phyloP scores from a whole-genome alignment of 805 yeast species.

The Wickerhamiella nectarea region DNA sequence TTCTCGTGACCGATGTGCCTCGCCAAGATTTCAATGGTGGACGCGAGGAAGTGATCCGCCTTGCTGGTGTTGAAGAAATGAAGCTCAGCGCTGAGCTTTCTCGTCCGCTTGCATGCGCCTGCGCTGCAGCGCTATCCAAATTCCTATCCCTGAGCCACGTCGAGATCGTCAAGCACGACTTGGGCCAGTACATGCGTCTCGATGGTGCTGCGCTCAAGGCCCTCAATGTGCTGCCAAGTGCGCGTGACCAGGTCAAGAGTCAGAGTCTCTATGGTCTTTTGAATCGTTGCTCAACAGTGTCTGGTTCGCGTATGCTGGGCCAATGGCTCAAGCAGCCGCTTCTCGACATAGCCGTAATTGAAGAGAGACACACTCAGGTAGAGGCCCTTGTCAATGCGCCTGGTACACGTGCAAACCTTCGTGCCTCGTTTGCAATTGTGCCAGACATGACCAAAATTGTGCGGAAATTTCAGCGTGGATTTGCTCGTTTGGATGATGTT shows the following conservation, averaged over 20 bases:
- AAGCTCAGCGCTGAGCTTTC: conserved; percentile 29
- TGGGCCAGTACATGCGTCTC: conserved; percentile 73
- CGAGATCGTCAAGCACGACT: conserved; percentile 47
- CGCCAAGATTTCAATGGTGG: conserved; percentile 41
- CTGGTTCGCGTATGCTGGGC: conserved; percentile 77
- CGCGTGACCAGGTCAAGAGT: conserved; percentile 34
- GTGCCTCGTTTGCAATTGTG: conserved; percentile 54
- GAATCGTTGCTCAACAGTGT: conserved; percentile 75
- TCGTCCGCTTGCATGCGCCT: conserved; percentile 40
- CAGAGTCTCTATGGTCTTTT: conserved; percentile 67
- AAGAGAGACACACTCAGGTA: conserved; percentile 62
- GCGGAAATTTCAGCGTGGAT: conserved; percentile 44
- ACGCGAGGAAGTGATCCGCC: conserved; percentile 62
- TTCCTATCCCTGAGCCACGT: conserved; percentile 57
- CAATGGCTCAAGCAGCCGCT: conserved; percentile 97
- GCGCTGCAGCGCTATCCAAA: conserved; percentile 53
- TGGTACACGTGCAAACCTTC: conserved; percentile 53
- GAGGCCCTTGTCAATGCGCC: conserved; percentile 43
- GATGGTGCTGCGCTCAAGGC: conserved; percentile 87
- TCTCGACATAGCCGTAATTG: conserved; percentile 46
- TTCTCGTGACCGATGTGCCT: conserved; percentile 50
- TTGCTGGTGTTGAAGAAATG: conserved; percentile 39
- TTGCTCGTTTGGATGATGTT: conserved; percentile 72
- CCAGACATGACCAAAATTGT: conserved; percentile 74
- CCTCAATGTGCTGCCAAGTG: conserved; percentile 64